These are phyloP conservation scores for Mucor irregularis DNA, from an alignment of 371 early-diverging fungal species.

Conservation along the genomic window DNA sequence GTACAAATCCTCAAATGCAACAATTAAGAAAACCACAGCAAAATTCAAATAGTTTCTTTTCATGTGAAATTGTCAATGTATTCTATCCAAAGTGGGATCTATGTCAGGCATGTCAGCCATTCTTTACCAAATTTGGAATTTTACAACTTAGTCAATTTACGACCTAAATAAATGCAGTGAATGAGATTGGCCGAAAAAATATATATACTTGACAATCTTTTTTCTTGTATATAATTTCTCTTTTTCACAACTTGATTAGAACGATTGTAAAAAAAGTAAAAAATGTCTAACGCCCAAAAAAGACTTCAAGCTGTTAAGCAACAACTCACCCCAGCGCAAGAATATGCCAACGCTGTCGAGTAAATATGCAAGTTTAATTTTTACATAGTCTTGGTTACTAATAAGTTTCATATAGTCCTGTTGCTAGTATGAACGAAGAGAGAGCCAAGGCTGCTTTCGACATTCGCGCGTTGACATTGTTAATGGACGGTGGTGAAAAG, in stretches of 20 bases:
- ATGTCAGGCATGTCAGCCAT: slow-evolving; percentile 1
- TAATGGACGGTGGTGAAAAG: slow-evolving; percentile 79
- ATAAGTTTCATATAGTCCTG: slow-evolving; percentile 26
- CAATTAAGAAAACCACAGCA: too few relatives aligned
- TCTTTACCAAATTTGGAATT: slow-evolving; percentile 9
- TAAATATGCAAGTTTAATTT: background rate
- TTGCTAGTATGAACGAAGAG: slow-evolving; percentile 64
- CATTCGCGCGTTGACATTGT: slow-evolving; percentile 77
- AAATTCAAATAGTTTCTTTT: too few relatives aligned
- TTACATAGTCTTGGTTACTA: slow-evolving; percentile 18
- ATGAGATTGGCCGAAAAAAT: slow-evolving; percentile 3
- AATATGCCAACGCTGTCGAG: slow-evolving; percentile 32
- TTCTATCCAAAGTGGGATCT: slow-evolving; percentile 8
- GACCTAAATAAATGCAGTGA: slow-evolving; percentile 9
- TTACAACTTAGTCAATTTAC: slow-evolving; percentile 12
- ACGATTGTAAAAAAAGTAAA: background rate
- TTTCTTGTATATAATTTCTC: background rate
- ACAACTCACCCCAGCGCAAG: slow-evolving; percentile 22
- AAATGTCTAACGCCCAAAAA: slow-evolving; percentile 13
- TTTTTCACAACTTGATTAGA: background rate
- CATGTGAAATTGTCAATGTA: slow-evolving; percentile 4
- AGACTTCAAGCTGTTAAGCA: slow-evolving; percentile 28
- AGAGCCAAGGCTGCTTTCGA: slow-evolving; percentile 76
- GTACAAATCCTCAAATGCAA: too few relatives aligned
- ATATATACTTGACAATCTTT: background rate